phyloP scores from a whole-genome alignment of 768 basidiomycete species.

The Melanogaster broomeanus region DNA sequence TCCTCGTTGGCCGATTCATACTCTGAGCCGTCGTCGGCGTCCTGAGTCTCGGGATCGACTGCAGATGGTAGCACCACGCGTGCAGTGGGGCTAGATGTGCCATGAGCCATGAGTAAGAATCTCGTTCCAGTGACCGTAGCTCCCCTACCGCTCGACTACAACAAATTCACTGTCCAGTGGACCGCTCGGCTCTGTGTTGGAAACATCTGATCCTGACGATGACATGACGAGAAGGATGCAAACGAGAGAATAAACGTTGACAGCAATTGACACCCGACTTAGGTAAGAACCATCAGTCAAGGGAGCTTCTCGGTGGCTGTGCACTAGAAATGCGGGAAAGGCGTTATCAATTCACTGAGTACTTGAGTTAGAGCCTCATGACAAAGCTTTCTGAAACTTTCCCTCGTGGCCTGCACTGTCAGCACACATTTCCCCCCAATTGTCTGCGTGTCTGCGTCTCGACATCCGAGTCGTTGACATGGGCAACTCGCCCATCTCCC shows the following conservation, averaged over 20 bases:
- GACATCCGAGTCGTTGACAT: not conserved
- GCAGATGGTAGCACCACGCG: slow-evolving; percentile 48
- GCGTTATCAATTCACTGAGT: not conserved
- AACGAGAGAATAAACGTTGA: not conserved
- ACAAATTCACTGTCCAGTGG: slow-evolving; percentile 22
- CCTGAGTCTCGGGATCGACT: slow-evolving; percentile 13
- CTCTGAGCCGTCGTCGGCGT: slow-evolving; percentile 30
- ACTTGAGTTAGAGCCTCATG: not conserved
- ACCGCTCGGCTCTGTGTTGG: slow-evolving; percentile 4
- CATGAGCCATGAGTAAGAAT: slow-evolving; percentile 5
- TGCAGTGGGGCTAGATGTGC: slow-evolving; percentile 32
- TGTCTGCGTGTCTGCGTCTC: too few species aligned
- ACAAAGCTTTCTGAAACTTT: not conserved
- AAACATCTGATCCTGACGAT: slow-evolving; percentile 15
- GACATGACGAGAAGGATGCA: slow-evolving; percentile 17
- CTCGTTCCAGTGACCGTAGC: not conserved
- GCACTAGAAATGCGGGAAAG: not conserved
- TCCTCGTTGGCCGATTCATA: slow-evolving; percentile 46
- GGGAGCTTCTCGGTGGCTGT: not conserved
- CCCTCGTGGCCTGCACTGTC: not conserved
- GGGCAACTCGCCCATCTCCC: not conserved
- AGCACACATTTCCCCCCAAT: not conserved
- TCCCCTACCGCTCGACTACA: slow-evolving; percentile 27
- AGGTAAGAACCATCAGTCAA: not conserved
- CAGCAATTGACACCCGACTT: too few species aligned